Conservation (phyloP, 176 grass and related monocot genomes). For the Lolium perenne region DNA sequence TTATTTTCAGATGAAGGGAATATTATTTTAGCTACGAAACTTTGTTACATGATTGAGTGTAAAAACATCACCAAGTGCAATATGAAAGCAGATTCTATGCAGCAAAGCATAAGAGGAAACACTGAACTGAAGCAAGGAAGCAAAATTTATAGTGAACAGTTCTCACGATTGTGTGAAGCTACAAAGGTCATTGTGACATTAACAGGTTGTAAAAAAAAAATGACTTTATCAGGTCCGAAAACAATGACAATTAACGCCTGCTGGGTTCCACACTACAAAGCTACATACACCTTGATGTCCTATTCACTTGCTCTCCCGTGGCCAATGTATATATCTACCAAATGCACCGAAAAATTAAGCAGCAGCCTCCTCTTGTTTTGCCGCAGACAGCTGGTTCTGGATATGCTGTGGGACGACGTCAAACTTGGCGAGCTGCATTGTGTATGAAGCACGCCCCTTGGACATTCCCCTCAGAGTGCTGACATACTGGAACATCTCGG, state of each 20-base stretch:
- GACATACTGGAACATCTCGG: conserved; percentile 99
- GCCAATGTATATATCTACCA: conserved; percentile 41
- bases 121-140: conserved; percentile 1
- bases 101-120: neutral
- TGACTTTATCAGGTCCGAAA: conserved; percentile 56
- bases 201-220: neutral
- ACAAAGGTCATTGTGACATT: conserved; percentile 38
- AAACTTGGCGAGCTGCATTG: conserved; percentile 91
- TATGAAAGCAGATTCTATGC: neutral
- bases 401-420: conserved; percentile 89
- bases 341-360: conserved; percentile 49
- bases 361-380: conserved; percentile 68
- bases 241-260: conserved; percentile 49
- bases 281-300: conserved; percentile 54
- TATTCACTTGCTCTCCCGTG: conserved; percentile 38
- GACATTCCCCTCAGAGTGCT: conserved; percentile 89
- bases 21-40: too few relatives aligned
- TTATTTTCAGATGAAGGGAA: too few relatives aligned
- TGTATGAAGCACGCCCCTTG: conserved; percentile 93
- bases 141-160: conserved; percentile 31
- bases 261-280: conserved; percentile 40
- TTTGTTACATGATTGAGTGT: neutral
- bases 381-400: conserved; percentile 73
- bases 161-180: conserved; percentile 39
- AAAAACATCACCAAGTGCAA: neutral